Percentiles rank a stretch among this genome's conserved stretches.
These are phyloP conservation scores for Sistotremastrum suecicum DNA, from an alignment of 768 basidiomycete species.

Conservation along the genomic window DNA sequence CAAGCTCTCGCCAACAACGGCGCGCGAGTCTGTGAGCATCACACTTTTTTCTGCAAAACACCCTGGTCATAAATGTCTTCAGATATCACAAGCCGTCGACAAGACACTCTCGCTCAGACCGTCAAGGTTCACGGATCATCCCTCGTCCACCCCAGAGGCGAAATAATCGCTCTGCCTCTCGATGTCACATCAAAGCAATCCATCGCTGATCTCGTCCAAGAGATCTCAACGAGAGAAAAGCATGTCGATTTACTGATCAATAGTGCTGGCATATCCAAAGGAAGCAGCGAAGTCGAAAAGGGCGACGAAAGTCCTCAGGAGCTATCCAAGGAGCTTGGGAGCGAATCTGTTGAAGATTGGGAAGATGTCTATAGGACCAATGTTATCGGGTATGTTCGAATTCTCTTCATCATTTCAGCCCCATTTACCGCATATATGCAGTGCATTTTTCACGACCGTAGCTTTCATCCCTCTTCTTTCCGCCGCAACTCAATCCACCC, in stretches of 20 bases:
- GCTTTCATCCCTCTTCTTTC: constrained; percentile 31
- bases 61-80: neutral
- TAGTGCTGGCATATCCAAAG: constrained; percentile 17
- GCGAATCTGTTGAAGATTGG: constrained; percentile 14
- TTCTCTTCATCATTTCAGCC: neutral
- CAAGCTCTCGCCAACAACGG: neutral
- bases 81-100: constrained; percentile 13
- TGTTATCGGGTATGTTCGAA: constrained; percentile 14
- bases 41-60: neutral
- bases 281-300: constrained; percentile 14
- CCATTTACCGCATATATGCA: constrained; percentile 3
- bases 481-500: constrained; percentile 16
- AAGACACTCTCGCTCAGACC: constrained; percentile 1
- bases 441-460: constrained; percentile 27
- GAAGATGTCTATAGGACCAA: constrained; percentile 20
- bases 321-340: constrained; percentile 16
- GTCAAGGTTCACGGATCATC: constrained; percentile 12
- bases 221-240: constrained; percentile 14
- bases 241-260: constrained; percentile 21
- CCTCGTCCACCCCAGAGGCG: constrained; percentile 15
- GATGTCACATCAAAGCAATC: neutral
- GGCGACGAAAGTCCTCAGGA: constrained; percentile 15
- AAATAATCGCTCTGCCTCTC: constrained; percentile 14
- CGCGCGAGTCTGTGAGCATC: neutral
- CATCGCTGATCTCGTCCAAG: neutral